Base-by-base conservation (phyloP, 306 rosid genomes). In the Dalbergia cochinchinensis region DNA sequence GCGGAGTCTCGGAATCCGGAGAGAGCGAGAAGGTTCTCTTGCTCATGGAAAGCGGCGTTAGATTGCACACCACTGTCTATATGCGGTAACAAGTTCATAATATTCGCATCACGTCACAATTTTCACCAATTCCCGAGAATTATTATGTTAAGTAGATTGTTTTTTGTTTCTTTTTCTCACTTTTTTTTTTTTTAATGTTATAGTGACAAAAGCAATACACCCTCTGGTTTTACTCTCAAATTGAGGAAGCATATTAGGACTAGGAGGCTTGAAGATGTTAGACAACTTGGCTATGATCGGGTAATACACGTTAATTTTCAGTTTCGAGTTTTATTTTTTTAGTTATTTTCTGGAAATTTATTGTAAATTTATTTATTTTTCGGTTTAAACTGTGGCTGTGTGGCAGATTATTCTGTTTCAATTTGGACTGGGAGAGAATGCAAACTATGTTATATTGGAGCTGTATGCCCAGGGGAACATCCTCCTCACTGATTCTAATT, bases 261-360 rank as follows among this genome's bases (percentile, higher is more conserved):
- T 18, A 83, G 98, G 78, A 91, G 98, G 86, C 97, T 95, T 16
- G 99, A 95, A 87, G 99, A 93, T 89, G 98, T 95, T 54, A 88
- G 99, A 65, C 99, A 95, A 85, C 98, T 95, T 76, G 99, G 99
- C 80, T 95, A 95, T 39, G 99, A 95, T 90, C 78, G 98, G 93
- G 99, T 95, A 87, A 66, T 50, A 48, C 13, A n/a, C 64, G 7
- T 37, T 37, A 4, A 37, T 37, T 37, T 37, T 37, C 41, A 37
- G 41, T 37, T 37, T 37, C 41, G 7, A 4, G 16, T 2, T 74
- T 26, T 1, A 31, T 6, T 6, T 16, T 16, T 54, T 6, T n/a
- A 6, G 11, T 9, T 59, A 4, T 20, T 20, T 2, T 50, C 7
- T 13, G 0, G 7, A 13, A 50, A 50, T 50, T 50, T 50, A 3